Percentiles rank a stretch among this genome's conserved stretches.
Conservation (phyloP, 345 rosid genomes). For the Arabis hirsuta region DNA sequence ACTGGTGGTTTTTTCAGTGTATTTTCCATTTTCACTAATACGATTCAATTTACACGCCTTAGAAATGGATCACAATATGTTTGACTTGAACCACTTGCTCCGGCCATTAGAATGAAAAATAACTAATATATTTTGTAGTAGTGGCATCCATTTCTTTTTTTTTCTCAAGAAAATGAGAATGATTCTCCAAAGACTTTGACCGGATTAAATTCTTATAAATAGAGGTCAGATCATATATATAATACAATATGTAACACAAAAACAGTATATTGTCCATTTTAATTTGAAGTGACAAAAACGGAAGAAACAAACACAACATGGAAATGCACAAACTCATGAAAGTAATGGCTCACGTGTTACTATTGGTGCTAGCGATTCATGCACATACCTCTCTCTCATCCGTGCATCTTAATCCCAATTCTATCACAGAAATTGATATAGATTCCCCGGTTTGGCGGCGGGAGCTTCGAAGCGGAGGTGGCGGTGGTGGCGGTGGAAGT, state of each 20-base stretch:
- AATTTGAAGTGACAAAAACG: background rate
- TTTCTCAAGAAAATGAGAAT: background rate
- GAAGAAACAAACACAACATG: background rate
- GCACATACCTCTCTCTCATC: conserved; percentile 9
- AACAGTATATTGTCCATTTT: background rate
- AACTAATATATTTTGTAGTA: background rate
- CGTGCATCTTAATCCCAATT: conserved; percentile 18
- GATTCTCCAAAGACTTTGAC: background rate
- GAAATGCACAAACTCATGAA: conserved; percentile 22
- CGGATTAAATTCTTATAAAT: background rate
- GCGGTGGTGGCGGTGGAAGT: conserved; percentile 9
- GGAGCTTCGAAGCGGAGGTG: conserved; percentile 26
- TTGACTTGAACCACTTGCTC: conserved; percentile 3
- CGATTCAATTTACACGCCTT: background rate
- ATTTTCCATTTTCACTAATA: background rate
- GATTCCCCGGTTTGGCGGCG: conserved; percentile 23
- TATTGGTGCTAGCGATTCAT: conserved; percentile 25
- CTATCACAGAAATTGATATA: background rate
- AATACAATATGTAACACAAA: background rate
- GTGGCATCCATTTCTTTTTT: conserved; percentile 16
- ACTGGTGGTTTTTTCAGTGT: background rate
- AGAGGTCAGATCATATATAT: background rate
- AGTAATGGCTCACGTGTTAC: conserved; percentile 10
- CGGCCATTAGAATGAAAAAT: background rate
- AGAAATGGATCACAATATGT: background rate